Conservation (phyloP, 495 filamentous ascomycete genomes). For the Aspergillus kassunensis region DNA sequence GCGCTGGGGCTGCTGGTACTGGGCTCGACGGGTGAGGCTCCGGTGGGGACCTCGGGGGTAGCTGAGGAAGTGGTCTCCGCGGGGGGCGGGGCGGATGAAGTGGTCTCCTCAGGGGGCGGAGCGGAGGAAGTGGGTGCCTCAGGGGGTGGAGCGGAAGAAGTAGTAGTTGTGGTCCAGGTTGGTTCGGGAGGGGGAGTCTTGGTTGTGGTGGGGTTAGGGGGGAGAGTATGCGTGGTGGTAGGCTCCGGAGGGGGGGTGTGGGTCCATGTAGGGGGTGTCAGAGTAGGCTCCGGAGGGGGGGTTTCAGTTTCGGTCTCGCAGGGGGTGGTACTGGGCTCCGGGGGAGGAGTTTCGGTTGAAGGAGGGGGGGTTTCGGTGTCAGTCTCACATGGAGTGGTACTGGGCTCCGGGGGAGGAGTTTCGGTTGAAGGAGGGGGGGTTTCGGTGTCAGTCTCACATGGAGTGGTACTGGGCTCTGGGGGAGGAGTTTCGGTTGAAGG, state of each 20-base stretch:
- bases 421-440: background rate
- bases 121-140: background rate
- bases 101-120: background rate
- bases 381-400: slow-evolving; percentile 6
- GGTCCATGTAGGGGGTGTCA: background rate
- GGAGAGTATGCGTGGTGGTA: background rate
- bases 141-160: background rate
- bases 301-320: background rate
- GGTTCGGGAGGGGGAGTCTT: background rate
- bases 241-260: too few relatives aligned
- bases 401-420: background rate
- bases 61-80: background rate
- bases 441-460: background rate
- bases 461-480: background rate
- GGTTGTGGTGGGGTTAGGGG: background rate
- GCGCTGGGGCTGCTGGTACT: background rate
- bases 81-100: background rate
- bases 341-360: background rate
- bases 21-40: slow-evolving; percentile 1
- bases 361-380: background rate
- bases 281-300: background rate
- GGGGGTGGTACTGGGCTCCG: background rate
- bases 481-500: background rate
- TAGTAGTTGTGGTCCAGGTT: background rate
- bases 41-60: background rate